phyloP scores from a whole-genome alignment of 2,329 filamentous ascomycete genomes.

The Colletotrichum tamarilloi region DNA sequence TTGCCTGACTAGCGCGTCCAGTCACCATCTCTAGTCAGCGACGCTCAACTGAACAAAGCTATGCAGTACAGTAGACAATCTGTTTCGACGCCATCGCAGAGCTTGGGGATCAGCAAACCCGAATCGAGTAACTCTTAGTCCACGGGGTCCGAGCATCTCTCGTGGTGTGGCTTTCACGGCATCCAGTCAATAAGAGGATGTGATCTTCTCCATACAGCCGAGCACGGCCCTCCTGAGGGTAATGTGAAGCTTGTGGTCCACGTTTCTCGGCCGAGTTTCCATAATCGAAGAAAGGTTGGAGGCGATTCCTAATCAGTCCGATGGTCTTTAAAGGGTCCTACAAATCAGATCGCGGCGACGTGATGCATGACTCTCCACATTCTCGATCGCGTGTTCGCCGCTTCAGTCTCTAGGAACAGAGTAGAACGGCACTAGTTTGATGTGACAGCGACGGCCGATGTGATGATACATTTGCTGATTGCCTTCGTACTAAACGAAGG shows the following conservation, averaged over 20 bases:
- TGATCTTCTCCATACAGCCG: background rate
- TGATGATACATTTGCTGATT: conserved; percentile 6
- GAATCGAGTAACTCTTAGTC: conserved; percentile 1
- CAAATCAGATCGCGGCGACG: background rate
- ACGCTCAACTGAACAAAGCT: conserved; percentile 7
- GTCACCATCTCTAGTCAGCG: conserved; percentile 2
- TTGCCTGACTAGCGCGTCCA: conserved; percentile 22
- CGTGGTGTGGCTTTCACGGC: background rate
- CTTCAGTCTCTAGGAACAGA: background rate
- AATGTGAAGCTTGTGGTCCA: background rate
- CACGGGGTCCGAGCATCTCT: conserved; percentile 13
- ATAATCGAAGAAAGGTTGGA: background rate
- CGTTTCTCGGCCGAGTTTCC: background rate
- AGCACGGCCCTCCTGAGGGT: background rate
- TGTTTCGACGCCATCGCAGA: conserved; percentile 18
- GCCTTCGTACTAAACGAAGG: background rate
- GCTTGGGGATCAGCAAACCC: conserved; percentile 12
- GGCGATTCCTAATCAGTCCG: background rate
- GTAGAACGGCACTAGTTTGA: conserved; percentile 14
- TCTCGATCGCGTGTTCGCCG: background rate
- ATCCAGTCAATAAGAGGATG: background rate
- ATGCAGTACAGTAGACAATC: background rate
- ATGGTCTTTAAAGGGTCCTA: background rate
- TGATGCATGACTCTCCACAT: background rate
- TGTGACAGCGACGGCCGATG: conserved; percentile 9